Base-by-base conservation (phyloP, 768 basidiomycete genomes). In the Rhizopogon roseolus region DNA sequence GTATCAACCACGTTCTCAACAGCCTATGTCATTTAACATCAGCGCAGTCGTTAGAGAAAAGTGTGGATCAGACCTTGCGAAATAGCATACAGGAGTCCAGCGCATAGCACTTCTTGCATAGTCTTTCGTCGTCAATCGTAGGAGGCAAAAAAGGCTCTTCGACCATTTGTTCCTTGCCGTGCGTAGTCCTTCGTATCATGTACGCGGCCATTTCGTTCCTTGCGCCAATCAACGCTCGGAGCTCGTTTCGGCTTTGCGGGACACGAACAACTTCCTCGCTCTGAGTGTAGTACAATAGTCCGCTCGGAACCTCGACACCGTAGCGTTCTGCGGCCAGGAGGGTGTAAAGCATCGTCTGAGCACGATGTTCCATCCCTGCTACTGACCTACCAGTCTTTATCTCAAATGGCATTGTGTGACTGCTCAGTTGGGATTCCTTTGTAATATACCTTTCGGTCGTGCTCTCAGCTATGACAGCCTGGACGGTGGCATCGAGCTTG, bases 341-440 rank as follows among this genome's bases (percentile, higher is more conserved):
- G 1, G 93, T 96, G 67, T 99, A 99, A 4, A 99, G 73, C 86
- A 98, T 94, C 1, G 97, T 99, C 70, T 99, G 97, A 0, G 97
- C 97, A 37, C 97, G 88, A 68, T 98, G 96, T 59, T 96, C 93
- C 82, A 94, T 85, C 2, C 81, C 80, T 0, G 83, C 86, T 7
- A 81, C 73, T 0, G 86, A 73, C 29, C 88, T 79, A 2, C 97
- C 97, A 0, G 97, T 99, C 72, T 99, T 99, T 71, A 99, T 92
- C 68, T 99, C 97, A 50, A 99, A 84, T 1, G 96, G 96, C 60
- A 87, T 76, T 45, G 64, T 57, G 61, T 70, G 53, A 50, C 59
- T 52, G 19, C 55, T 61, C 37, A 64, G 54, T n/a, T 62, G 50
- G 40, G 53, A 63, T 58, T 63, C 29, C 38, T 52, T 53, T 16